Evolutionary conservation across 306 rosid species (phyloP).

Genomic region (Betula pendula): DNA sequence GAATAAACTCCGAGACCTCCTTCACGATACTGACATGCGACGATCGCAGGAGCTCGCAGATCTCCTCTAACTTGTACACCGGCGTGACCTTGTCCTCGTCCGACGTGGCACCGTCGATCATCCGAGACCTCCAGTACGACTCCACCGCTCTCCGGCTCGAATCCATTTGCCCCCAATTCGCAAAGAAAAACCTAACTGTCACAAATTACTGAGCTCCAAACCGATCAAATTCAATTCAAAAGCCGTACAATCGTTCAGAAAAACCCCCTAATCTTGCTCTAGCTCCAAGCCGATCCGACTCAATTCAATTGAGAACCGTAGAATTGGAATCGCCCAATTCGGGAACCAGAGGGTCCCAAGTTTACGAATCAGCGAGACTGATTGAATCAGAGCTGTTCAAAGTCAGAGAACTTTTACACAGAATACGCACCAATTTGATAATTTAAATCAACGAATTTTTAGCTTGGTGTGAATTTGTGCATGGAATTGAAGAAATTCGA

Average conservation of each 20-base stretch:
- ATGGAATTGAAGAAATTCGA: neutral
- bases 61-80: conserved; percentile 86
- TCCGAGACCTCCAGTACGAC: conserved; percentile 86
- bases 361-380: neutral
- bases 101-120: conserved; percentile 85
- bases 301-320: neutral
- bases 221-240: conserved; percentile 25
- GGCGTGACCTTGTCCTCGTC: conserved; percentile 95
- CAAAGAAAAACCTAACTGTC: conserved; percentile 15
- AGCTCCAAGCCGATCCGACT: neutral
- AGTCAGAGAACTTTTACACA: neutral
- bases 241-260: neutral
- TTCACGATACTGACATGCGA: conserved; percentile 89
- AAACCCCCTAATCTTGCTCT: neutral
- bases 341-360: neutral
- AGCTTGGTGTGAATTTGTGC: neutral
- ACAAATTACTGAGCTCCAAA: conserved; percentile 24
- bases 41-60: conserved; percentile 79
- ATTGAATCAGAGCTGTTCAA: conserved; percentile 7
- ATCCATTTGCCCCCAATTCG: conserved; percentile 60
- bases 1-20: conserved; percentile 78
- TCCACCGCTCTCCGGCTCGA: conserved; percentile 98
- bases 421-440: neutral
- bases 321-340: neutral
- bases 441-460: neutral